These are phyloP conservation scores for Amanita inopinata DNA, from an alignment of 768 basidiomycete species.

Conservation along the genomic window DNA sequence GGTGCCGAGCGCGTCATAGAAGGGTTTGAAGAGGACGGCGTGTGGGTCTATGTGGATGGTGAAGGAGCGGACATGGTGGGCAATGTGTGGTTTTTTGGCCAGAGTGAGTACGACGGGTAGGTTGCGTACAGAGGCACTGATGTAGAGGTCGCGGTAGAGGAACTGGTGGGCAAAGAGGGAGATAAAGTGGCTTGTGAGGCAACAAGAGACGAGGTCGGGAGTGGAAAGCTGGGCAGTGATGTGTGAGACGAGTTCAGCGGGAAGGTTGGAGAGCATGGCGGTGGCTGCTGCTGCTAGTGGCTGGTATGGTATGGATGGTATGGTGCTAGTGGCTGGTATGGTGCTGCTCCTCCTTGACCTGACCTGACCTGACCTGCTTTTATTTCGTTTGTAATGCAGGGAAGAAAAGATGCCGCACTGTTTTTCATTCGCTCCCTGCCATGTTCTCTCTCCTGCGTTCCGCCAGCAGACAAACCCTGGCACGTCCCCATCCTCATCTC, in stretches of 20 bases:
- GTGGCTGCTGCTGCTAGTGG: too few species aligned
- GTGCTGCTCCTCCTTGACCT: slow-evolving; percentile 8
- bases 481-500: slow-evolving; percentile 12
- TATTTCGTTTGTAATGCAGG: slow-evolving; percentile 13
- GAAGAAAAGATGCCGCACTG: slow-evolving; percentile 13
- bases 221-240: slow-evolving; percentile 25
- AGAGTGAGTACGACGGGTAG: slow-evolving; percentile 45
- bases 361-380: slow-evolving; percentile 11
- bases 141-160: slow-evolving; percentile 51
- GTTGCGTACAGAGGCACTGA: slow-evolving; percentile 35
- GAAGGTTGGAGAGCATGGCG: slow-evolving; percentile 41
- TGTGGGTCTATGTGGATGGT: slow-evolving; percentile 39
- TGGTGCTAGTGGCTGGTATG: too few species aligned
- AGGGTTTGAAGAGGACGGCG: slow-evolving; percentile 31
- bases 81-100: slow-evolving; percentile 45
- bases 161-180: slow-evolving; percentile 43
- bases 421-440: slow-evolving; percentile 11
- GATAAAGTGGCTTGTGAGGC: slow-evolving; percentile 32
- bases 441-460: slow-evolving; percentile 11
- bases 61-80: slow-evolving; percentile 53
- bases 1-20: slow-evolving; percentile 36
- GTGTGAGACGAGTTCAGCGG: slow-evolving; percentile 52
- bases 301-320: too few species aligned
- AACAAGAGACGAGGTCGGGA: slow-evolving; percentile 38
- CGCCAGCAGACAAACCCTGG: slow-evolving; percentile 6